These are phyloP conservation scores for Elaeagnus macrophylla DNA, from an alignment of 306 rosid species.

Conservation along the genomic window DNA sequence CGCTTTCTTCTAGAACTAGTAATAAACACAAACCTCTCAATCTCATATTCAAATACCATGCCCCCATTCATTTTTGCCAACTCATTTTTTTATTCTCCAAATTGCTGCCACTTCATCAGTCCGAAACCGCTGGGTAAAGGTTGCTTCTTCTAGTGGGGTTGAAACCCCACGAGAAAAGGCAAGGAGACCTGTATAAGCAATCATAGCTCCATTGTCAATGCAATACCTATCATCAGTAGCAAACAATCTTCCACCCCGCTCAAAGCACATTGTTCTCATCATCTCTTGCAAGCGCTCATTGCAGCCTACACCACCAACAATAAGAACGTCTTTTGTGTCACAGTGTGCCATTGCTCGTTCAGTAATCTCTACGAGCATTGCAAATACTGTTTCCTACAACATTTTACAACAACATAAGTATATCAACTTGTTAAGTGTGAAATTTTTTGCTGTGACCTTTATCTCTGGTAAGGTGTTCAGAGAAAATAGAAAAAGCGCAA, in stretches of 20 bases:
- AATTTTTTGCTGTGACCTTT: not conserved
- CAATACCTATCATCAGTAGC: slow-evolving; percentile 93
- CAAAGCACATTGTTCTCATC: slow-evolving; percentile 89
- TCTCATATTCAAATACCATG: slow-evolving; percentile 1
- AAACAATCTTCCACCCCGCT: slow-evolving; percentile 79
- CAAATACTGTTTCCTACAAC: slow-evolving; percentile 66
- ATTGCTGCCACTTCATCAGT: slow-evolving; percentile 90
- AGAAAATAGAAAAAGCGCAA: not conserved
- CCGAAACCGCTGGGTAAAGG: slow-evolving; percentile 80
- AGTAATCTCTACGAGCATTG: slow-evolving; percentile 95
- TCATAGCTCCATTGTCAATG: slow-evolving; percentile 91
- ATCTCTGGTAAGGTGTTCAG: too few species aligned
- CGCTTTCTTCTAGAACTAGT: too few species aligned
- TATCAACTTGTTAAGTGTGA: too few species aligned
- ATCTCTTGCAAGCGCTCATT: slow-evolving; percentile 82
- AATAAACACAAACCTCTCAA: too few species aligned
- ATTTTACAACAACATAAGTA: not conserved
- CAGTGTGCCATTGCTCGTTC: slow-evolving; percentile 97
- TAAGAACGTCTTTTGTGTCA: slow-evolving; percentile 78
- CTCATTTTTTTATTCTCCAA: slow-evolving; percentile 57
- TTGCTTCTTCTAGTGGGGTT: slow-evolving; percentile 60
- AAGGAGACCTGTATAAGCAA: slow-evolving; percentile 89
- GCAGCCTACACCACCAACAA: slow-evolving; percentile 95
- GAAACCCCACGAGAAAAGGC: slow-evolving; percentile 58
- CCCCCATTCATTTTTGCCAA: slow-evolving; percentile 19